phyloP scores from a whole-genome alignment of 331 rosid species.

The Malus hybrid region DNA sequence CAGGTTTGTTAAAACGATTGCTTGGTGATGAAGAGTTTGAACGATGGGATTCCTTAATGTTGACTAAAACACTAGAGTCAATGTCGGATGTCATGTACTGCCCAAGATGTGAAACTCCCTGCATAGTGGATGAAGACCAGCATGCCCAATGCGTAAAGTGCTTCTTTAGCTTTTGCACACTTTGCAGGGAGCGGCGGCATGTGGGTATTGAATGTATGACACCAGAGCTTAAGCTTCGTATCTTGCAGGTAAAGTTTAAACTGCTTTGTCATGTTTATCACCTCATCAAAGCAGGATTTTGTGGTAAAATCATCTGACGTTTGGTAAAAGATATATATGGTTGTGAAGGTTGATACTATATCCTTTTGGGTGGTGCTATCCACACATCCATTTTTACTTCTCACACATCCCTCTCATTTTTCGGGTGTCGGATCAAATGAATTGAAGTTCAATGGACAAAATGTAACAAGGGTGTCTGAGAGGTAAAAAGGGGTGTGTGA shows the following conservation, averaged over 20 bases:
- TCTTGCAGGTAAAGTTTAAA: conserved; percentile 51
- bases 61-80: conserved; percentile 65
- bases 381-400: too few species aligned
- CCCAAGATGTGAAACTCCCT: conserved; percentile 86
- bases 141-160: conserved; percentile 82
- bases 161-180: conserved; percentile 81
- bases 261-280: neutral
- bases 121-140: conserved; percentile 77
- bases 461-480: too few species aligned
- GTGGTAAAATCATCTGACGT: neutral
- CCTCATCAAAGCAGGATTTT: neutral
- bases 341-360: too few species aligned
- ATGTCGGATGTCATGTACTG: conserved; percentile 80
- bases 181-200: conserved; percentile 81
- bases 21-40: conserved; percentile 62
- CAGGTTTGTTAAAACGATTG: conserved; percentile 55
- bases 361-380: too few species aligned
- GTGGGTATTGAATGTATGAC: conserved; percentile 74
- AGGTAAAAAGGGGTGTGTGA: too few species aligned
- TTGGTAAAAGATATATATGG: too few species aligned
- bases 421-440: too few species aligned
- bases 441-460: too few species aligned
- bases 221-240: conserved; percentile 54
- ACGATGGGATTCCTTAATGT: conserved; percentile 74
- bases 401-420: too few species aligned